Evolutionary conservation across 169 alveolate species (phyloP).

Genomic region (Neospora caninum): DNA sequence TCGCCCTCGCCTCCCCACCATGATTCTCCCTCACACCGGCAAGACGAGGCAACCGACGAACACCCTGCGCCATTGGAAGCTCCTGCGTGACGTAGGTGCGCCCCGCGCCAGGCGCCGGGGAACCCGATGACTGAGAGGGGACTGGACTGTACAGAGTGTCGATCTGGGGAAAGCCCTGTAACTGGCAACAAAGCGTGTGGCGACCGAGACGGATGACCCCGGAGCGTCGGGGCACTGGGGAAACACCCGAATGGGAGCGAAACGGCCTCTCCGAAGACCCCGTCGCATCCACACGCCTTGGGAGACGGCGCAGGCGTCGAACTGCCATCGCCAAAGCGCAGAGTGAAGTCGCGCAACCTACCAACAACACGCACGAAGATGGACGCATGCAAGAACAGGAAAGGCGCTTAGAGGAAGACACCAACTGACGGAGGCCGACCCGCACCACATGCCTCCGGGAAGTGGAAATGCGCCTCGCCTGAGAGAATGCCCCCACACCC

Average conservation of each 20-base stretch:
- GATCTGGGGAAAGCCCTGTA: no score
- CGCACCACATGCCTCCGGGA: no score
- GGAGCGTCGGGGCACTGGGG: neutral
- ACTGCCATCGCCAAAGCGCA: slow-evolving; percentile 19
- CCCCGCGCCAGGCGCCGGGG: neutral
- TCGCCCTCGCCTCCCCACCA: neutral
- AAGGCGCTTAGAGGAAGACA: no score
- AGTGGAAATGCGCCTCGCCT: no score
- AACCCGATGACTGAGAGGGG: neutral
- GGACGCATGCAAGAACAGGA: no score
- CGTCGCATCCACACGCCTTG: neutral
- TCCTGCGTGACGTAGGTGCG: neutral
- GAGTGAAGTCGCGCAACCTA: slow-evolving; percentile 25
- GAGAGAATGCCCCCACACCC: no score
- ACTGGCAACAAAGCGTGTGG: no score
- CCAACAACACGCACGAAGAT: neutral
- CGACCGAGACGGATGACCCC: neutral
- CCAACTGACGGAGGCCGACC: no score
- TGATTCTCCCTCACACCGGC: neutral
- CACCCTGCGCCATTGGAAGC: no score
- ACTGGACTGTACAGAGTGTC: neutral
- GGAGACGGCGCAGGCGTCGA: neutral
- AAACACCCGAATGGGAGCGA: neutral
- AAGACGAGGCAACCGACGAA: neutral
- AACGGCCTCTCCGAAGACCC: neutral